phyloP scores from a whole-genome alignment of 768 basidiomycete species.

The Leucosporidium scottii region DNA sequence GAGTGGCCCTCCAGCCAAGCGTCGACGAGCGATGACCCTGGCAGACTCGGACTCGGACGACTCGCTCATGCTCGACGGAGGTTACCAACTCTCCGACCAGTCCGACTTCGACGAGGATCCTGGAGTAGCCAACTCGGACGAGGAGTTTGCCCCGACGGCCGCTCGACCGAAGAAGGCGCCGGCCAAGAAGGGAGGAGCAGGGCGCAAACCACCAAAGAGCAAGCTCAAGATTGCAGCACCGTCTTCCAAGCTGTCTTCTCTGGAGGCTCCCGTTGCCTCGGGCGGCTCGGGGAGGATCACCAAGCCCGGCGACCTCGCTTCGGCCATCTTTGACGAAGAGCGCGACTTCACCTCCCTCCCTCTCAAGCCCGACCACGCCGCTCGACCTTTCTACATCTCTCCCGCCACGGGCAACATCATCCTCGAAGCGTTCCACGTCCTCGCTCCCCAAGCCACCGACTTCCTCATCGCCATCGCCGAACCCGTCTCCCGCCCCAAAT shows the following conservation, averaged over 20 bases:
- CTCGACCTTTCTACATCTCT: constrained; percentile 92
- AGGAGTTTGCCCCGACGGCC: constrained; percentile 16
- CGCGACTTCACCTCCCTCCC: constrained; percentile 74
- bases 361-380: constrained; percentile 81
- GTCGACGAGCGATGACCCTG: neutral
- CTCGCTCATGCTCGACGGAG: constrained; percentile 2
- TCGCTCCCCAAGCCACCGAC: constrained; percentile 96
- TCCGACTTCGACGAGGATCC: neutral
- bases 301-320: constrained; percentile 7
- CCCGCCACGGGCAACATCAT: constrained; percentile 76
- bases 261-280: neutral
- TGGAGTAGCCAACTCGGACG: neutral
- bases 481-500: constrained; percentile 96
- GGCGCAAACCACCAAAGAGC: constrained; percentile 5
- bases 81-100: constrained; percentile 14
- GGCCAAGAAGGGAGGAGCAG: constrained; percentile 6
- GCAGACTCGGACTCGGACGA: constrained; percentile 21
- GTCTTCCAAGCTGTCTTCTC: constrained; percentile 5
- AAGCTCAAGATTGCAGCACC: constrained; percentile 2
- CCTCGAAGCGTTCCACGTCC: constrained; percentile 93
- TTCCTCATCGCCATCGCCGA: constrained; percentile 97
- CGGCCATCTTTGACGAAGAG: constrained; percentile 17
- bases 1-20: neutral
- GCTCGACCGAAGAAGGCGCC: neutral
- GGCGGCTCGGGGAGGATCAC: neutral